Conservation (phyloP, 2,329 filamentous ascomycete genomes). For the Exophiala sp. region DNA sequence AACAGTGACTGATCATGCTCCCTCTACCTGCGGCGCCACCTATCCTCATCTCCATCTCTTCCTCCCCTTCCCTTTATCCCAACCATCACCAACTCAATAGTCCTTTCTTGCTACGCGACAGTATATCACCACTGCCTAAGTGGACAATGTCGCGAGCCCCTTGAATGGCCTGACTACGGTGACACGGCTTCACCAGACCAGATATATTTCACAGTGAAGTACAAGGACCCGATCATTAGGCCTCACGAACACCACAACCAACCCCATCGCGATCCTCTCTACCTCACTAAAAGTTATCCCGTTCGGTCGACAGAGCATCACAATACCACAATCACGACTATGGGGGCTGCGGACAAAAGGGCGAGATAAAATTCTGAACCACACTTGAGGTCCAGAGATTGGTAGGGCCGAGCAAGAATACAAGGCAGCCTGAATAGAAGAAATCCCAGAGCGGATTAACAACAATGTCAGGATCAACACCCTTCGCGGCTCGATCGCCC, state of each 20-base stretch:
- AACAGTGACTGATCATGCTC: conserved; percentile 24
- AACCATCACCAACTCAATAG: conserved; percentile 9
- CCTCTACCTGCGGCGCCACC: conserved; percentile 19
- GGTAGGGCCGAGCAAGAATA: not conserved
- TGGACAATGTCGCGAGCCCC: conserved; percentile 19
- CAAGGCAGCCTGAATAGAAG: not conserved
- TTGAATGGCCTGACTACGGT: conserved; percentile 18
- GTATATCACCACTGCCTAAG: conserved; percentile 11
- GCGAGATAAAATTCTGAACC: conserved; percentile 15
- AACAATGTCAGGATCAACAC: conserved; percentile 30
- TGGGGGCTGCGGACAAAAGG: conserved; percentile 17
- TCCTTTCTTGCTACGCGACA: conserved; percentile 15
- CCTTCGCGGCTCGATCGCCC: conserved; percentile 43
- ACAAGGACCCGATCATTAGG: conserved; percentile 1
- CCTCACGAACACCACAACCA: not conserved
- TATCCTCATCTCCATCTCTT: conserved; percentile 15
- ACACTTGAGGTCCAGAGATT: not conserved
- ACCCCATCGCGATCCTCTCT: not conserved
- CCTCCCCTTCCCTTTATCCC: conserved; percentile 20
- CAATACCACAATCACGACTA: conserved; percentile 6
- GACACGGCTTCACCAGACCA: conserved; percentile 25
- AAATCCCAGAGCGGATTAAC: not conserved
- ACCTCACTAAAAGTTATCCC: conserved; percentile 1
- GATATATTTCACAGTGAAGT: too few relatives aligned
- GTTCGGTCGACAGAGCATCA: not conserved